Base-by-base conservation (phyloP, 75 land plant genomes). In the Cunninghamia lanceolata region DNA sequence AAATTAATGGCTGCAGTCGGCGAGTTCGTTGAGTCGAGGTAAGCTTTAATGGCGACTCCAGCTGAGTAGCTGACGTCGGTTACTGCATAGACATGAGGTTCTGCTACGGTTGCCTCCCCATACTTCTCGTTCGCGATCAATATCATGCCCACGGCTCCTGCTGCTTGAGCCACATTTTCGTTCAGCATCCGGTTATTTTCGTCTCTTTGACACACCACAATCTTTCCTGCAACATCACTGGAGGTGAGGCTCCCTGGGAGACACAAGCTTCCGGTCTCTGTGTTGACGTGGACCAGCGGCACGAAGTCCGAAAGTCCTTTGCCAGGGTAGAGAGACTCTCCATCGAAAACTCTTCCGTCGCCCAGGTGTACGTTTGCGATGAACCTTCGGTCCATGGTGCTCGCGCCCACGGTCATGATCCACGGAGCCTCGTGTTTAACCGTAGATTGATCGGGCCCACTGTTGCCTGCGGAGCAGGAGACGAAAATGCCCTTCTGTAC, bases 131-230 rank as follows among this genome's bases (percentile, higher is more conserved):
- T 46, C 73, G 89, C 84, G 43, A 88, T 75, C 16, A 90, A 85
- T 14, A 90, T 90, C 90, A 90, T 90, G 14, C 91, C 91, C 15
- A 47, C 83, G 9, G 85, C 91, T 15, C 91, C 91, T 0, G 91
- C 91, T 14, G 54, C 46, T 46, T 34, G 50, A 32, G 86, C 85
- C 74, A 86, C 90, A 7, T n/a, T 30, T 6, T 90, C 90, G 70
- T 90, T 90, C 39, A 66, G 4, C 25, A 68, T 6, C 36, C 82
- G 21, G 0, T 43, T 0, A 0, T 21, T 85, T 6, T 1, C n/a
- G 9, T 82, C 88, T 3, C 63, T 6, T 78, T 87, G 87, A 16
- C 88, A 87, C 43, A 87, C 8, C 28, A 87, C 87, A 15, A 89
- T 86, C 84, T 90, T 90, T 19, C 90, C 91, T 74, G 52, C 56